Percentiles rank a stretch among this genome's conserved stretches.
Conservation (phyloP, 2,329 filamentous ascomycete genomes). For the Cladophialophora exuberans region DNA sequence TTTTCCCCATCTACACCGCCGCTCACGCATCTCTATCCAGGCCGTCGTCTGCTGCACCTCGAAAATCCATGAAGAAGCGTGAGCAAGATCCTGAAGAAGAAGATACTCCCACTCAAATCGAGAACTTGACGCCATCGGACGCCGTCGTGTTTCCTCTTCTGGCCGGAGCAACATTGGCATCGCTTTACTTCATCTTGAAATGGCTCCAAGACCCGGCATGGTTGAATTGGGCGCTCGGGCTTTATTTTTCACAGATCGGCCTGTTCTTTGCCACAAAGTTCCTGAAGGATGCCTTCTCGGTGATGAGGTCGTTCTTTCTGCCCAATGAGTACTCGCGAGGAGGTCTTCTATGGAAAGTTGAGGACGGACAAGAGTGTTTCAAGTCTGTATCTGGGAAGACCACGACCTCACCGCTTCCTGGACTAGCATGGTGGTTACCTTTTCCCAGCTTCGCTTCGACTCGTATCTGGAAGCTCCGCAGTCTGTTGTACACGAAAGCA, state of each 20-base stretch:
- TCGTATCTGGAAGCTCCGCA: constrained; percentile 55
- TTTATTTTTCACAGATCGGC: constrained; percentile 80
- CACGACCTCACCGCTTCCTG: constrained; percentile 55
- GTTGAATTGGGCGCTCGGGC: constrained; percentile 79
- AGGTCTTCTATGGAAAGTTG: constrained; percentile 54
- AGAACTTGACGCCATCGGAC: constrained; percentile 74
- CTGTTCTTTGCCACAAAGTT: constrained; percentile 76
- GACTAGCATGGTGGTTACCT: constrained; percentile 51
- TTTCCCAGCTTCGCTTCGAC: constrained; percentile 42
- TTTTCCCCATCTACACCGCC: constrained; percentile 82
- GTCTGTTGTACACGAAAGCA: constrained; percentile 54
- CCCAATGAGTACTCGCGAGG: constrained; percentile 67
- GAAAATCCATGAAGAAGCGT: constrained; percentile 42
- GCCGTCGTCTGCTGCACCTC: constrained; percentile 75
- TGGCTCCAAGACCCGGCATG: constrained; percentile 80
- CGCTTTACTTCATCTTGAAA: constrained; percentile 86
- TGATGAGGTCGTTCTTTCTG: constrained; percentile 70
- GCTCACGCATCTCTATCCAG: constrained; percentile 83
- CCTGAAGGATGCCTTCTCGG: constrained; percentile 70
- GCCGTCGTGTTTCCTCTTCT: constrained; percentile 83
- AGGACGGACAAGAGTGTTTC: constrained; percentile 40
- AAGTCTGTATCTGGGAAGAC: constrained; percentile 26
- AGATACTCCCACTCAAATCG: constrained; percentile 58
- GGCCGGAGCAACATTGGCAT: constrained; percentile 71
- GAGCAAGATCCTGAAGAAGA: constrained; percentile 59